phyloP scores from a whole-genome alignment of 2,329 filamentous ascomycete genomes.

The Talaromyces sp. region DNA sequence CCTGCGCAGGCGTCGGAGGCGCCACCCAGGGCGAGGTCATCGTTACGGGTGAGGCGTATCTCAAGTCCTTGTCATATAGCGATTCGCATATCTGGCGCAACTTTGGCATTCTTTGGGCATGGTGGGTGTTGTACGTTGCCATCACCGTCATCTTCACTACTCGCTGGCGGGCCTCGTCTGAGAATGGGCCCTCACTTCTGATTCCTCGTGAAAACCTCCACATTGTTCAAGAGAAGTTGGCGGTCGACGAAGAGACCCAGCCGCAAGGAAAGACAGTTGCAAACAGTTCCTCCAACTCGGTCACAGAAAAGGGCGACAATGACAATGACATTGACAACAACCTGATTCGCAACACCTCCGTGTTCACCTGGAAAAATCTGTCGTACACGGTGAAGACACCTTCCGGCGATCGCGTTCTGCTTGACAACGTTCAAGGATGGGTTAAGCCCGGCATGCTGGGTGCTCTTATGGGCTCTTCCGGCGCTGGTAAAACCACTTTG shows the following conservation, averaged over 20 bases:
- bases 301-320: conserved; percentile 12
- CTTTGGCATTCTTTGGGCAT: conserved; percentile 58
- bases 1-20: conserved; percentile 56
- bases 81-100: conserved; percentile 54
- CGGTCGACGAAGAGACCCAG: conserved; percentile 26
- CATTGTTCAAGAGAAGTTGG: conserved; percentile 21
- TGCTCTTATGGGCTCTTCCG: conserved; percentile 71
- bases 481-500: conserved; percentile 70
- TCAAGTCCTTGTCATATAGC: conserved; percentile 50
- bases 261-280: conserved; percentile 28
- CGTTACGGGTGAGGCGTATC: conserved; percentile 56
- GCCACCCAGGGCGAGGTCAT: conserved; percentile 44
- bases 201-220: conserved; percentile 58
- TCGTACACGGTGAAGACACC: conserved; percentile 63
- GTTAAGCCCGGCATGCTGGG: conserved; percentile 72
- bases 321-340: conserved; percentile 28
- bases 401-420: conserved; percentile 49
- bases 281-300: conserved; percentile 6
- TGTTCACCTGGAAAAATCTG: conserved; percentile 72
- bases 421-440: conserved; percentile 67
- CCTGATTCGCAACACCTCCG: conserved; percentile 58
- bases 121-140: conserved; percentile 55
- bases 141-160: conserved; percentile 55
- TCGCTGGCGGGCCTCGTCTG: conserved; percentile 51
- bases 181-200: conserved; percentile 51